These are phyloP conservation scores for Paecilomyces fulvus DNA, from an alignment of 2,329 filamentous ascomycete species.

Conservation along the genomic window DNA sequence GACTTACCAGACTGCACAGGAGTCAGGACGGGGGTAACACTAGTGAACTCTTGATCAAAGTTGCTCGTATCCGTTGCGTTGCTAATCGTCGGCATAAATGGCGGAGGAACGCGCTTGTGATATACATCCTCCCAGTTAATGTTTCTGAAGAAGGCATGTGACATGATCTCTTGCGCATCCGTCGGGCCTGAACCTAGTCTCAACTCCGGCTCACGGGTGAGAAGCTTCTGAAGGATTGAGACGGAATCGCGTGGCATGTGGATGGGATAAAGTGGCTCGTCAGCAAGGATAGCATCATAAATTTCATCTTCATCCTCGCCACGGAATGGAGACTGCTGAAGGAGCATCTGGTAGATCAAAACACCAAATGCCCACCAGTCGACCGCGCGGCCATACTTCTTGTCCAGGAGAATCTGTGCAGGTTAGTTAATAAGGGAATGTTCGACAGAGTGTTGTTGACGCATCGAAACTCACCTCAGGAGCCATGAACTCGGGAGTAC, in stretches of 20 bases:
- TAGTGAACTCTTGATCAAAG: conserved; percentile 97
- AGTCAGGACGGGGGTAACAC: conserved; percentile 92
- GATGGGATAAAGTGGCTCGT: conserved; percentile 95
- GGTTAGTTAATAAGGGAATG: conserved; percentile 13
- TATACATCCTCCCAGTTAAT: conserved; percentile 99
- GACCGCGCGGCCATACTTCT: conserved; percentile 94
- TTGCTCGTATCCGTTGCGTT: conserved; percentile 98
- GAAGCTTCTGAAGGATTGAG: conserved; percentile 91
- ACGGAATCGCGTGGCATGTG: conserved; percentile 98
- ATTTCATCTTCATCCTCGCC: conserved; percentile 99
- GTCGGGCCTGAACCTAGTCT: conserved; percentile 90
- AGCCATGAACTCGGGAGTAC: conserved; percentile 99
- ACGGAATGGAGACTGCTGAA: conserved; percentile 97
- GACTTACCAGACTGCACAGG: conserved; percentile 90
- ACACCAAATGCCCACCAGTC: conserved; percentile 99
- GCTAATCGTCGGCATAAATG: conserved; percentile 83
- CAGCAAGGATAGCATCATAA: conserved; percentile 94
- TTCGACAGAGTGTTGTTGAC: not conserved
- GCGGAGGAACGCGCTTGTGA: conserved; percentile 81
- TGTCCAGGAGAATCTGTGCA: conserved; percentile 79
- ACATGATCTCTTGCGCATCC: conserved; percentile 98
- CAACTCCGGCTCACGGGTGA: conserved; percentile 89
- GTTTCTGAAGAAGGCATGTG: conserved; percentile 93
- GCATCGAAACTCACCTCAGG: conserved; percentile 61
- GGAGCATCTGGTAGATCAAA: conserved; percentile 97